Base-by-base conservation (phyloP, 2,329 filamentous ascomycete species). In the Chalaropsis ovoidea region DNA sequence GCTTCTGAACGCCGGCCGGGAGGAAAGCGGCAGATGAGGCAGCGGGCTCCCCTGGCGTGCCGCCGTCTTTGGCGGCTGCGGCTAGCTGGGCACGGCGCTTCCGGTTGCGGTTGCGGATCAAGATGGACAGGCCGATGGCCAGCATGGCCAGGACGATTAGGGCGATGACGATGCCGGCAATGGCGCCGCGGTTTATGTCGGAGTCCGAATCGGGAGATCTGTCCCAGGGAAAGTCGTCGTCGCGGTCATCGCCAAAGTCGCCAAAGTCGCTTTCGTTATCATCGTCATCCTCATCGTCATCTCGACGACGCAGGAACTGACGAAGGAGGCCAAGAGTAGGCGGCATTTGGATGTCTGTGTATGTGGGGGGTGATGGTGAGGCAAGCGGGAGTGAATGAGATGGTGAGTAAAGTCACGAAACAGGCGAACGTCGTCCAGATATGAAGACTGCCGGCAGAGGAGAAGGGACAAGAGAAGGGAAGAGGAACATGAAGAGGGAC, bases 221-320 rank as follows among this genome's bases (percentile, higher is more conserved):
- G 15, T n/a, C 6, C 45, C 31, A 35, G 17, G 45, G n/a, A 52
- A 49, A 63, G 17, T 22, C 42, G 19, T 49, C 27, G 11, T 49
- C 27, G 17, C 5, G 19, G 15, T 61, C 58, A n/a, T 61, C 58
- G 11, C 39, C 19, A 19, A 52, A n/a, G 27, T 61, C 58, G 11
- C 39, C 19, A 19, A 52, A n/a, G 27, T 56, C 13, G 22, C 62
- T 10, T 5, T 65, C 45, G 49, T 62, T 22, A 5, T 54, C 45
- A 7, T 62, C 60, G 64, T 62, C 64, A n/a, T 64, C 63, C 10
- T 64, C 63, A 19, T 60, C 54, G 41, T 62, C 52, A 31, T 56
- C 61, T 3, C 61, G 61, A 11, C 41, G 41, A 45, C 61, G 61
- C 22, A 62, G 15, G 61, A 62, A 10, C 13, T 56, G 52, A 31